Evolutionary conservation across 768 basidiomycete genomes (phyloP).

Genomic region (Tulasnella sp.): DNA sequence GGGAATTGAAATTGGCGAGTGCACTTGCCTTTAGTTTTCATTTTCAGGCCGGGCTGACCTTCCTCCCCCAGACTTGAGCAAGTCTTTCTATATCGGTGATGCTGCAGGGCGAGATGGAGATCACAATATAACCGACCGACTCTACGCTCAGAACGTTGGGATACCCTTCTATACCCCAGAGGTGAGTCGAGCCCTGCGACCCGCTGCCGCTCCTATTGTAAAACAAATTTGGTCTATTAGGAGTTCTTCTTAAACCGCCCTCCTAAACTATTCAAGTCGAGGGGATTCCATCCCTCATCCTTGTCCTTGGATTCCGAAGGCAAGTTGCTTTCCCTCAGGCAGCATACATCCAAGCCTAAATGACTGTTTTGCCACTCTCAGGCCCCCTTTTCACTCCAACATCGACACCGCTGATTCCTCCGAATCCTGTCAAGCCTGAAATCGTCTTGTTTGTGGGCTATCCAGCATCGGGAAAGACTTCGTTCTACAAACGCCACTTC

Average conservation of each 20-base stretch:
- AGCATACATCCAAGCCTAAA: constrained; percentile 38
- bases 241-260: constrained; percentile 68
- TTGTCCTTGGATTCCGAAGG: constrained; percentile 40
- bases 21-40: neutral
- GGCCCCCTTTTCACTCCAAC: constrained; percentile 47
- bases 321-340: constrained; percentile 18
- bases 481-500: constrained; percentile 73
- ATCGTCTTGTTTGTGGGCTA: constrained; percentile 61
- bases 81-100: constrained; percentile 83
- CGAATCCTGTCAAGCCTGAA: constrained; percentile 39
- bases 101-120: constrained; percentile 79
- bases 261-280: constrained; percentile 48
- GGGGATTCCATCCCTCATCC: constrained; percentile 64
- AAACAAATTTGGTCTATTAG: constrained; percentile 42
- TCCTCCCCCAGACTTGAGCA: constrained; percentile 50
- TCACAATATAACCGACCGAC: constrained; percentile 77
- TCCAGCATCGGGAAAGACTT: constrained; percentile 73
- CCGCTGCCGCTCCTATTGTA: neutral
- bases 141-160: constrained; percentile 75
- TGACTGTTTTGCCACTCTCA: constrained; percentile 44
- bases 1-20: constrained; percentile 60
- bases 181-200: constrained; percentile 44
- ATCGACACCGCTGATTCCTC: constrained; percentile 40
- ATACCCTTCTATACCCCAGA: constrained; percentile 81
- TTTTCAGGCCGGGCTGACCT: neutral